phyloP scores from a whole-genome alignment of 2,329 filamentous ascomycete genomes.

The Botryosphaeria dothidea region DNA sequence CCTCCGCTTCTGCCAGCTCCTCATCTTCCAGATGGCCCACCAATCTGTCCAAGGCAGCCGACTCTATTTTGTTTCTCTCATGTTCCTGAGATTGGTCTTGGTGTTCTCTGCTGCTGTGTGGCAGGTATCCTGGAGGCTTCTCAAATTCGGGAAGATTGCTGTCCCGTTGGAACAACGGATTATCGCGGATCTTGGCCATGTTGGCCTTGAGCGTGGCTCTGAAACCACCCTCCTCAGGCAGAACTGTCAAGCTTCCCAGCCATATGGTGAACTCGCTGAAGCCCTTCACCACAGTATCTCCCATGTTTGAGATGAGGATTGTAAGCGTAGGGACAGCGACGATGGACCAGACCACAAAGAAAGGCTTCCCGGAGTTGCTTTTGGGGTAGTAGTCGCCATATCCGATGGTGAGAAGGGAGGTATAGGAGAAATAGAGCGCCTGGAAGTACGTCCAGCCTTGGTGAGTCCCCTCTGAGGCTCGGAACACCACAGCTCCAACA shows the following conservation, averaged over 20 bases:
- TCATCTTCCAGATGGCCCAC: constrained; percentile 24
- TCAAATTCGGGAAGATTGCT: background rate
- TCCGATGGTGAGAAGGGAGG: constrained; percentile 55
- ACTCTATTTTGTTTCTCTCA: constrained; percentile 10
- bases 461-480: constrained; percentile 43
- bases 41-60: background rate
- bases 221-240: constrained; percentile 51
- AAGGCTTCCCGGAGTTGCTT: constrained; percentile 54
- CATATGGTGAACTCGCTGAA: constrained; percentile 59
- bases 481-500: constrained; percentile 54
- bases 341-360: constrained; percentile 60
- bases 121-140: background rate
- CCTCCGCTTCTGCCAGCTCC: constrained; percentile 43
- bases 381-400: constrained; percentile 53
- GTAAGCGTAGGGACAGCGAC: constrained; percentile 57
- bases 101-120: background rate
- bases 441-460: constrained; percentile 55
- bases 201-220: constrained; percentile 35
- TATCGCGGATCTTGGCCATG: constrained; percentile 26
- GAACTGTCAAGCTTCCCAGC: constrained; percentile 55
- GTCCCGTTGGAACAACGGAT: background rate
- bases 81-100: constrained; percentile 21
- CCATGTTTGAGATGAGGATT: constrained; percentile 56
- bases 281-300: constrained; percentile 55
- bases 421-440: constrained; percentile 56